These are phyloP conservation scores for Solanum medicagineum DNA, from an alignment of 257 asterid genomes.

Conservation along the genomic window DNA sequence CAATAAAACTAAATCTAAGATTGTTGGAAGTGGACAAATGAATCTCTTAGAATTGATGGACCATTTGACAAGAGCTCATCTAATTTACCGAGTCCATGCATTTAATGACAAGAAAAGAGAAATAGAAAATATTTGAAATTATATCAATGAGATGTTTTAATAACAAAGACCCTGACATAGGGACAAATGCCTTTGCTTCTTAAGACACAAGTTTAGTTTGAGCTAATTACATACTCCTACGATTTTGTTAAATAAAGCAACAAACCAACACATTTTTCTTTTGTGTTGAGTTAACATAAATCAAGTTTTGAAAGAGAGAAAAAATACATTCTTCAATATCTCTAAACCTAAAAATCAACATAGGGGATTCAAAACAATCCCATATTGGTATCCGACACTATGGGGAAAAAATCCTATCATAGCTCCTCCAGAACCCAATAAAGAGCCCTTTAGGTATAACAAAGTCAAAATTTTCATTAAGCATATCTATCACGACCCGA, in stretches of 20 bases:
- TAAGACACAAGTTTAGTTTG: slow-evolving; percentile 37
- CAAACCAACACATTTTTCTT: slow-evolving; percentile 41
- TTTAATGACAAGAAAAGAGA: not conserved
- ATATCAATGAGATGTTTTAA: not conserved
- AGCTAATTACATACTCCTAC: slow-evolving; percentile 21
- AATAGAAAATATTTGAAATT: not conserved
- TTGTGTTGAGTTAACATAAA: slow-evolving; percentile 3
- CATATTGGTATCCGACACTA: slow-evolving; percentile 2
- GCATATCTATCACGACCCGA: too few species aligned
- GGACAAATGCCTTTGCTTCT: slow-evolving; percentile 34
- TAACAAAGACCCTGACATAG: slow-evolving; percentile 20
- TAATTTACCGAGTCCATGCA: not conserved
- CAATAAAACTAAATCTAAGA: not conserved
- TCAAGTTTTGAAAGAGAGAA: not conserved
- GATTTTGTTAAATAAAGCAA: slow-evolving; percentile 17
- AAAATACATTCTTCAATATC: not conserved
- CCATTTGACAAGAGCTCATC: not conserved
- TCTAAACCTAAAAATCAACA: slow-evolving; percentile 25
- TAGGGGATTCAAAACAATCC: slow-evolving; percentile 15
- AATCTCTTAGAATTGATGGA: not conserved
- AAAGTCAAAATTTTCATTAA: not conserved
- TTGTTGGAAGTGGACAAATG: not conserved
- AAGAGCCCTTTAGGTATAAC: not conserved
- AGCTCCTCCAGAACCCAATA: slow-evolving; percentile 23
- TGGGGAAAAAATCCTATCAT: not conserved